These are phyloP conservation scores for Colletotrichum sublineola DNA, from an alignment of 2,329 filamentous ascomycete species.

Conservation along the genomic window DNA sequence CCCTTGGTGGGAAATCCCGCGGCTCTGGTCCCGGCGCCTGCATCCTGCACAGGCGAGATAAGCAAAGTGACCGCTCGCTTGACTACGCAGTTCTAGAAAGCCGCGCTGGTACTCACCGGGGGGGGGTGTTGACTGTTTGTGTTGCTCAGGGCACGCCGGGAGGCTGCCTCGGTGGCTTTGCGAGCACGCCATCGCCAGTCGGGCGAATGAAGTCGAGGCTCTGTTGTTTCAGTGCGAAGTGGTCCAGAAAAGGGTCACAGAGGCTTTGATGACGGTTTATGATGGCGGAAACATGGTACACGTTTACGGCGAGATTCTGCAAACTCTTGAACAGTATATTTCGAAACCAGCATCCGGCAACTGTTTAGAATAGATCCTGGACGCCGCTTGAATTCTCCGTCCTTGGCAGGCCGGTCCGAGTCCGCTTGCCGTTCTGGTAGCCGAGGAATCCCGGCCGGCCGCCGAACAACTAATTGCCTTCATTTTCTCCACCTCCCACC, in stretches of 20 bases:
- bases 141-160: conserved; percentile 19
- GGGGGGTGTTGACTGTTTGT: neutral
- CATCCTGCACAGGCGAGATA: conserved; percentile 1
- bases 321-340: neutral
- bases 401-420: conserved; percentile 29
- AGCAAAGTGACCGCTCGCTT: conserved; percentile 13
- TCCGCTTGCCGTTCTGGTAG: conserved; percentile 12
- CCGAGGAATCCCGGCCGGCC: conserved; percentile 10
- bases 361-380: neutral
- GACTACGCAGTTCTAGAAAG: neutral
- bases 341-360: neutral
- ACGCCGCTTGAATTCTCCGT: conserved; percentile 14
- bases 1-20: conserved; percentile 19
- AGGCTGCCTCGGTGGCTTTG: conserved; percentile 11
- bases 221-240: conserved; percentile 9
- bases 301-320: neutral
- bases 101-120: neutral
- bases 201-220: neutral
- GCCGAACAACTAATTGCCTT: neutral
- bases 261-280: neutral
- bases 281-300: neutral
- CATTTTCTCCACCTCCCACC: neutral
- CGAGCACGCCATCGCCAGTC: conserved; percentile 34
- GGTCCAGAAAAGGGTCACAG: neutral
- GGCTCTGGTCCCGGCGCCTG: conserved; percentile 21